Conservation (phyloP, 2,329 filamentous ascomycete species). For the Exutisphaerella laricina region DNA sequence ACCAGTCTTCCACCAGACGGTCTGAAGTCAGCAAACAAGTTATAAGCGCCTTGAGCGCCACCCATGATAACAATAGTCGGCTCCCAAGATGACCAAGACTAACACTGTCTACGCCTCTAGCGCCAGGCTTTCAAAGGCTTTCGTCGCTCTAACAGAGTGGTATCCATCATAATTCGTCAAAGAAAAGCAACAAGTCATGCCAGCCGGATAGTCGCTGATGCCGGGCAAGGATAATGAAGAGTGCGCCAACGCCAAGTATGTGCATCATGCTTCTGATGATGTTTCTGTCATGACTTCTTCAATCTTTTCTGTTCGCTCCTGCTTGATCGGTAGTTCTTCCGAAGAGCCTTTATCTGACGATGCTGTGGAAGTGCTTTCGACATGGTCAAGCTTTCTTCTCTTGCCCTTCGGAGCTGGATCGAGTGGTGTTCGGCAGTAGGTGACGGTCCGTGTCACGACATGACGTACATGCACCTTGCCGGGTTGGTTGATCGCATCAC, state of each 20-base stretch:
- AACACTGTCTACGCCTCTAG: conserved; percentile 19
- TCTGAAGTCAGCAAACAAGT: not conserved
- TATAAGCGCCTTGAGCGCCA: not conserved
- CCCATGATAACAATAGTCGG: not conserved
- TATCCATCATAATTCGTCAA: conserved; percentile 24
- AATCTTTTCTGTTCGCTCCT: conserved; percentile 19
- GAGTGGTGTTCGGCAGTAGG: conserved; percentile 68
- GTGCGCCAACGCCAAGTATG: conserved; percentile 2
- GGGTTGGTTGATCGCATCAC: conserved; percentile 25
- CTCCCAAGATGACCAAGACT: not conserved
- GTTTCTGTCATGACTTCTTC: conserved; percentile 10
- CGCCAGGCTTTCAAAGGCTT: conserved; percentile 23
- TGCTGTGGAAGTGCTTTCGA: conserved; percentile 12
- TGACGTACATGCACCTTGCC: conserved; percentile 67
- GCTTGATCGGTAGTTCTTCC: conserved; percentile 21
- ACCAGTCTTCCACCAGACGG: not conserved
- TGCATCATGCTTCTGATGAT: conserved; percentile 8
- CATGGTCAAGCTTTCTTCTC: conserved; percentile 64
- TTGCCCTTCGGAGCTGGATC: conserved; percentile 89
- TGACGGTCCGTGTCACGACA: conserved; percentile 90
- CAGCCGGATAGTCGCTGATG: not conserved
- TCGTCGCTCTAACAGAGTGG: conserved; percentile 9
- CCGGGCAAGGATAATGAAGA: not conserved
- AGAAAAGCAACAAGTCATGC: conserved; percentile 7
- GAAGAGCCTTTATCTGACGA: conserved; percentile 14